Conservation (phyloP, 1,284 basidiomycete genomes). For the Sporisorium reilianum region DNA sequence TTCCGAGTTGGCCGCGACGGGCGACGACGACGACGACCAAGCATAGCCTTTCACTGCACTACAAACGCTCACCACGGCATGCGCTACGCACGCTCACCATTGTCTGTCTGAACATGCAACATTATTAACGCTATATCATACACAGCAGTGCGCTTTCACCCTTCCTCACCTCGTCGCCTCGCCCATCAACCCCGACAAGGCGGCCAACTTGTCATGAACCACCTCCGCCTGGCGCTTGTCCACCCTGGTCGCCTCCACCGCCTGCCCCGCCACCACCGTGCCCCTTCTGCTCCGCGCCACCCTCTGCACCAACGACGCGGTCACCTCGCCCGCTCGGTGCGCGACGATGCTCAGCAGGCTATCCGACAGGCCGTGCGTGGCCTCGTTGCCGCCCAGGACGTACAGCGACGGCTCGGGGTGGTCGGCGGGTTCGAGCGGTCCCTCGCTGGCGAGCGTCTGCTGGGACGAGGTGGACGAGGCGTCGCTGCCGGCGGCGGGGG, state of each 20-base stretch:
- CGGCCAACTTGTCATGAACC: slow-evolving; percentile 24
- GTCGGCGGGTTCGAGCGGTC: not conserved
- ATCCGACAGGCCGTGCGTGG: slow-evolving; percentile 65
- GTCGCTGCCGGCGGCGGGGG: slow-evolving; percentile 35
- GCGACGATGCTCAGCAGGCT: slow-evolving; percentile 64
- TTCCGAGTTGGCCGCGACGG: slow-evolving; percentile 20
- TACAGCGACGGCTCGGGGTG: slow-evolving; percentile 51
- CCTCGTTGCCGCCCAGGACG: slow-evolving; percentile 67
- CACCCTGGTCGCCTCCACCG: too few species aligned
- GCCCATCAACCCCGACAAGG: slow-evolving; percentile 9
- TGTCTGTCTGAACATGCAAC: too few species aligned
- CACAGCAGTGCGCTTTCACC: too few species aligned
- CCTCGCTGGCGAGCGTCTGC: slow-evolving; percentile 38
- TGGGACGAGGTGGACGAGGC: slow-evolving; percentile 43
- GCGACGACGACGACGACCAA: slow-evolving; percentile 22
- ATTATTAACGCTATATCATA: too few species aligned
- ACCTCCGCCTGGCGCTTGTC: slow-evolving; percentile 9
- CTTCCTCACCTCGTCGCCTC: too few species aligned
- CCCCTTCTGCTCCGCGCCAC: slow-evolving; percentile 21
- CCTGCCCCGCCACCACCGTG: not conserved
- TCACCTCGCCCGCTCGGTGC: slow-evolving; percentile 63
- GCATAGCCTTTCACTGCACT: not conserved
- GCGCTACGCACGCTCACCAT: too few species aligned
- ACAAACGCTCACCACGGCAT: too few species aligned
- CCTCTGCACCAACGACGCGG: slow-evolving; percentile 45